Evolutionary conservation across 1,284 basidiomycete genomes (phyloP).

Genomic region (Volvariella volvacea): DNA sequence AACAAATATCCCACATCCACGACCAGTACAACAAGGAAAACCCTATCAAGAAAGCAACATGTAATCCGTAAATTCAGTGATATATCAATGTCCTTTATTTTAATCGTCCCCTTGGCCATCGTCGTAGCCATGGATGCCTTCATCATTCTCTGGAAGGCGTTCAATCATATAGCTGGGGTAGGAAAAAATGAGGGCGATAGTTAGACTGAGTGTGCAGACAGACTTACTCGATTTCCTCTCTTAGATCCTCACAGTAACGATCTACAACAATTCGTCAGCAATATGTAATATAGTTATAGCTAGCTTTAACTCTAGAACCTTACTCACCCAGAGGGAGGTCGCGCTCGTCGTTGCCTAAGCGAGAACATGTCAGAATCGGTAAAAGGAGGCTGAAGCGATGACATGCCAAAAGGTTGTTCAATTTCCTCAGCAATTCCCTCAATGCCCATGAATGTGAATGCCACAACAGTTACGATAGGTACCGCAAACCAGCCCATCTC

Average conservation of each 20-base stretch:
- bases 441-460: conserved; percentile 88
- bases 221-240: conserved; percentile 75
- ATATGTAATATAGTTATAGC: neutral
- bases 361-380: neutral
- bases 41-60: too few relatives aligned
- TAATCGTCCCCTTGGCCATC: conserved; percentile 75
- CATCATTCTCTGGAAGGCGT: conserved; percentile 70
- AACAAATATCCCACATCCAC: too few relatives aligned
- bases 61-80: too few relatives aligned
- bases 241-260: conserved; percentile 78
- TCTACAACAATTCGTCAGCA: conserved; percentile 31
- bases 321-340: conserved; percentile 66
- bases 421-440: conserved; percentile 92
- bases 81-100: too few relatives aligned
- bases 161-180: conserved; percentile 64
- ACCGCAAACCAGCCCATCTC: conserved; percentile 78
- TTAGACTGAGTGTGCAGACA: neutral
- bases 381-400: neutral
- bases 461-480: conserved; percentile 77
- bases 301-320: neutral
- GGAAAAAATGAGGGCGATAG: conserved; percentile 6
- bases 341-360: conserved; percentile 48
- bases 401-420: conserved; percentile 80
- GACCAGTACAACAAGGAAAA: too few relatives aligned
- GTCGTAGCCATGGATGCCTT: conserved; percentile 58